phyloP scores from a whole-genome alignment of 2,329 filamentous ascomycete genomes.

The Fusarium nisikadoi region DNA sequence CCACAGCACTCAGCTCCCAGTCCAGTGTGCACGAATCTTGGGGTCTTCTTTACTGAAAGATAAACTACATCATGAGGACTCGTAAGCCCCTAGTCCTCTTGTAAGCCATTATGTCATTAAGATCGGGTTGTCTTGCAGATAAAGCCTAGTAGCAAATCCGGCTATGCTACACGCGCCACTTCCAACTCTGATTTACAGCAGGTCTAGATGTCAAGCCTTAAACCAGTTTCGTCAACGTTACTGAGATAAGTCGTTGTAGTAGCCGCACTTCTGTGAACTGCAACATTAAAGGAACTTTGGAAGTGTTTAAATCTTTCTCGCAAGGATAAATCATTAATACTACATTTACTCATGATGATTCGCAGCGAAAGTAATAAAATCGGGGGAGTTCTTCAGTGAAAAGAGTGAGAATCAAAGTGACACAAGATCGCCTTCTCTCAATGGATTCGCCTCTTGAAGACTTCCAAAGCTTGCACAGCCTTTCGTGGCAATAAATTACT shows the following conservation, averaged over 20 bases:
- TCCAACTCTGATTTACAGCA: not conserved
- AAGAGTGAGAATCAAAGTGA: not conserved
- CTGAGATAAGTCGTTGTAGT: not conserved
- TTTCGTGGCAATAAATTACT: not conserved
- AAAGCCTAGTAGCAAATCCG: no score
- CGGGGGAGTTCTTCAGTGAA: not conserved
- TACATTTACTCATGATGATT: no score
- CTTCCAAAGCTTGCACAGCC: not conserved
- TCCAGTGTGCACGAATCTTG: not conserved
- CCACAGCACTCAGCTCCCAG: not conserved
- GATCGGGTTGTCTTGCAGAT: not conserved
- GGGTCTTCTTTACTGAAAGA: not conserved
- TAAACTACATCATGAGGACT: no score
- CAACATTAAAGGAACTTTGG: not conserved
- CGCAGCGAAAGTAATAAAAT: not conserved
- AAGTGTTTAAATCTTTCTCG: not conserved
- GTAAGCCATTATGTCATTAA: not conserved
- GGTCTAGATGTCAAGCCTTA: not conserved
- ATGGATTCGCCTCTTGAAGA: not conserved
- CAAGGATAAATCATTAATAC: no score
- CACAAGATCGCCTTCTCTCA: not conserved
- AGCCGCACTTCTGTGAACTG: no score
- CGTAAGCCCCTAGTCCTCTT: no score
- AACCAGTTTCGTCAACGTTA: not conserved
- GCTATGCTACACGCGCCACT: not conserved